phyloP scores from a whole-genome alignment of 2,329 filamentous ascomycete genomes.

The Neurospora sp. region DNA sequence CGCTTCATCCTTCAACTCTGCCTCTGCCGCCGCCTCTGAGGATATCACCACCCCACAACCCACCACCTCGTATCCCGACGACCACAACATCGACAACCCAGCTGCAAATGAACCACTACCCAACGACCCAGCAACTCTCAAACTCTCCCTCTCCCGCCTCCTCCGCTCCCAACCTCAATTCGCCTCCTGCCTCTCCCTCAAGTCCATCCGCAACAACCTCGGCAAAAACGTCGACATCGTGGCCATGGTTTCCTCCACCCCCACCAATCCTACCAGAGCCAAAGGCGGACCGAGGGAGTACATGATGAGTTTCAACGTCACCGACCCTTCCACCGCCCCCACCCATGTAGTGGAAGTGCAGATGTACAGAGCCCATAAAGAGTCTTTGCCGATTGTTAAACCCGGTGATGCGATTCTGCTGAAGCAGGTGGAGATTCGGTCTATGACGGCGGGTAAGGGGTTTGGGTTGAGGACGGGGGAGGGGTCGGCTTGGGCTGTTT shows the following conservation, averaged over 20 bases:
- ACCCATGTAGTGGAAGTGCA: constrained; percentile 42
- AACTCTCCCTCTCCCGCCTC: constrained; percentile 34
- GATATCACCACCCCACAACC: not conserved
- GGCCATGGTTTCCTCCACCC: constrained; percentile 41
- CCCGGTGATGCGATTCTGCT: constrained; percentile 50
- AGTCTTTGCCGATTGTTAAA: constrained; percentile 43
- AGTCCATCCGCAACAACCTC: constrained; percentile 38
- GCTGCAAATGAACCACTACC: not conserved
- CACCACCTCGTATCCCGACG: not conserved
- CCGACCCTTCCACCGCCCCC: constrained; percentile 44
- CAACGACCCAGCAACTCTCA: constrained; percentile 24
- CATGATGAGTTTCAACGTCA: constrained; percentile 47
- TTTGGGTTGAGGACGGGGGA: constrained; percentile 47
- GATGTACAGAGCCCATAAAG: constrained; percentile 48
- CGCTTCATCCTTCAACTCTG: constrained; percentile 19
- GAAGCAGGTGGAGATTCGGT: constrained; percentile 42
- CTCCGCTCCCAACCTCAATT: constrained; percentile 37
- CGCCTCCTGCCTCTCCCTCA: constrained; percentile 43
- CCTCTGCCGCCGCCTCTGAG: constrained; percentile 15
- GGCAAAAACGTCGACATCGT: constrained; percentile 40
- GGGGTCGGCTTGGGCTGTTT: constrained; percentile 52
- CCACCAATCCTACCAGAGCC: constrained; percentile 40
- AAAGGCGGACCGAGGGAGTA: constrained; percentile 50
- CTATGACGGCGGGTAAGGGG: constrained; percentile 34
- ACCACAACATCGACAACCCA: not conserved